A percentile compares a stretch with the other conserved stretches of the same genome.
Evolutionary conservation across 257 asterid species (phyloP).

Genomic region (Anisodus acutangulus): DNA sequence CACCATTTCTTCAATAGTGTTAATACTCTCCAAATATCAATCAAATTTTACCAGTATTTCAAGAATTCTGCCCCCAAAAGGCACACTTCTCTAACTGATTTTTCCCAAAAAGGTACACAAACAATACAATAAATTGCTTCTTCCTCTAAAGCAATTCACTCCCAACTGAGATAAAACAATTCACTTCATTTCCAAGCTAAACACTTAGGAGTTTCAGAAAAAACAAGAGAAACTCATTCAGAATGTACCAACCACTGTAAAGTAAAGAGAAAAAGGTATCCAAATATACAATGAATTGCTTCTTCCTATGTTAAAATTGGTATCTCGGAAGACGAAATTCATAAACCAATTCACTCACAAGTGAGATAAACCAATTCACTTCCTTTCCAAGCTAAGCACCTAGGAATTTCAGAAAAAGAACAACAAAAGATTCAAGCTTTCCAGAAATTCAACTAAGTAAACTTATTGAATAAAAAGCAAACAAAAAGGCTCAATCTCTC

Average conservation of each 20-base stretch:
- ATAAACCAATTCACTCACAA: not conserved
- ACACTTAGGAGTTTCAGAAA: not conserved
- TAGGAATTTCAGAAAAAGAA: not conserved
- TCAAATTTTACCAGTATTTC: constrained; percentile 25
- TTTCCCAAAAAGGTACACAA: constrained; percentile 2
- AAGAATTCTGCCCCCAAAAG: constrained; percentile 24
- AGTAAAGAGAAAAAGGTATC: not conserved
- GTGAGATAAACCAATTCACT: not conserved
- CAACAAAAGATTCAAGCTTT: not conserved
- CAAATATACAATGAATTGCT: not conserved
- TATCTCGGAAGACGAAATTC: not conserved
- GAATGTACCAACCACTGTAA: not conserved
- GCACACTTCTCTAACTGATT: constrained; percentile 11
- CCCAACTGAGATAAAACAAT: not conserved
- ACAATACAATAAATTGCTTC: constrained; percentile 11
- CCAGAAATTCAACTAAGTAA: not conserved
- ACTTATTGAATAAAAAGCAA: not conserved
- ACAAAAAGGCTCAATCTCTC: not conserved
- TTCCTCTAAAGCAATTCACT: constrained; percentile 4
- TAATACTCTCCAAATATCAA: constrained; percentile 32
- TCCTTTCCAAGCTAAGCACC: not conserved
- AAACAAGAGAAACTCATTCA: not conserved
- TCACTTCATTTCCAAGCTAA: constrained; percentile 16
- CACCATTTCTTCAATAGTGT: constrained; percentile 17
- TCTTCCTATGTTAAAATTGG: not conserved